Conservation (phyloP, 208 protist species). For the Herpetomonas samuelpessoai region DNA sequence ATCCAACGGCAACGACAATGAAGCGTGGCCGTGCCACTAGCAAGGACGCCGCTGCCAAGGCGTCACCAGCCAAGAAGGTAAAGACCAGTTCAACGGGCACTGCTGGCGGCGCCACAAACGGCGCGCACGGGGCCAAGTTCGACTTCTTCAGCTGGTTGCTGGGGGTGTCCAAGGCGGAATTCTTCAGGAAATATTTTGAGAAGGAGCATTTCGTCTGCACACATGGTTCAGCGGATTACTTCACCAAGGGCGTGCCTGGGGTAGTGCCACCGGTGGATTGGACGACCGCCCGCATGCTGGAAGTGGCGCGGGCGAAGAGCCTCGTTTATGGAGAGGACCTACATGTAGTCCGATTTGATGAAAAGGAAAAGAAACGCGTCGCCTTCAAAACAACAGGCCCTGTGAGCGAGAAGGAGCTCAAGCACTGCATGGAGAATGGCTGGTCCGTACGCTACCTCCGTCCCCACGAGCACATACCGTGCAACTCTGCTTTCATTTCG, state of each 20-base stretch:
- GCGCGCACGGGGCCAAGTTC: not conserved
- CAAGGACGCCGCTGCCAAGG: too few relatives aligned
- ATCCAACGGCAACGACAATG: too few relatives aligned
- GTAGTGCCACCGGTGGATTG: constrained; percentile 41
- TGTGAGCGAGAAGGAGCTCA: constrained; percentile 27
- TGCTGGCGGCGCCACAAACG: too few relatives aligned
- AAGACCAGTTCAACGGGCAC: too few relatives aligned
- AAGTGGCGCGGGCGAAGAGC: constrained; percentile 19
- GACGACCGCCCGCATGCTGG: constrained; percentile 52
- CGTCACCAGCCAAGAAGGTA: too few relatives aligned
- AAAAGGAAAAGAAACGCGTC: constrained; percentile 36
- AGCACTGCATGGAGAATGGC: constrained; percentile 55
- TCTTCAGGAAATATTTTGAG: constrained; percentile 83
- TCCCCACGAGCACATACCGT: constrained; percentile 63
- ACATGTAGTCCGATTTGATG: constrained; percentile 55
- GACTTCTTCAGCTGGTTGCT: constrained; percentile 59
- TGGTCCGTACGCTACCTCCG: constrained; percentile 87
- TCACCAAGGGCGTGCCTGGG: constrained; percentile 20
- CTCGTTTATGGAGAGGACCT: constrained; percentile 44
- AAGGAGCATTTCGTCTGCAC: constrained; percentile 50
- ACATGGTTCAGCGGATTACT: constrained; percentile 39
- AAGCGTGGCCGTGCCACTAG: too few relatives aligned
- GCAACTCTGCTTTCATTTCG: constrained; percentile 64
- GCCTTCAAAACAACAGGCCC: constrained; percentile 25
- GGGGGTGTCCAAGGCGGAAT: constrained; percentile 42